Conservation (phyloP, 1,284 basidiomycete species). For the Ustilago bromivora region DNA sequence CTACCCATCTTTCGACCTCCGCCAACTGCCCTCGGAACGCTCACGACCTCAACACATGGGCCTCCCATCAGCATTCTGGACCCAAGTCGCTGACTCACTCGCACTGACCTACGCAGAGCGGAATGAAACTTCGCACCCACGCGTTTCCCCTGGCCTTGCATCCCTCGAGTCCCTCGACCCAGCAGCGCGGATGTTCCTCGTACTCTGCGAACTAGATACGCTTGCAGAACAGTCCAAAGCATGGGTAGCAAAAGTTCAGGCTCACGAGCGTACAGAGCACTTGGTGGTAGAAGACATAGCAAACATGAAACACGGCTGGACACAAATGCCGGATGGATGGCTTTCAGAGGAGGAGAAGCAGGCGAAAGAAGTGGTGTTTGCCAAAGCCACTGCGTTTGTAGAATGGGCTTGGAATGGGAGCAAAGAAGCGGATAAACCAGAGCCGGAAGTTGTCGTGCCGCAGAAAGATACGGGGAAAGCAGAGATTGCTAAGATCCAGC, state of each 20-base stretch:
- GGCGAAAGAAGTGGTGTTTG: slow-evolving; percentile 32
- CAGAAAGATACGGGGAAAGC: slow-evolving; percentile 20
- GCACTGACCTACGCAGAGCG: slow-evolving; percentile 52
- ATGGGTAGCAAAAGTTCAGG: slow-evolving; percentile 50
- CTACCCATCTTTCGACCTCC: slow-evolving; percentile 57
- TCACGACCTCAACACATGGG: slow-evolving; percentile 46
- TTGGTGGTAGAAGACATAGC: slow-evolving; percentile 45
- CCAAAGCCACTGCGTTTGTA: slow-evolving; percentile 39
- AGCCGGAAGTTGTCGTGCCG: slow-evolving; percentile 28
- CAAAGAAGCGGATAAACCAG: slow-evolving; percentile 15
- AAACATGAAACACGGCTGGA: slow-evolving; percentile 52
- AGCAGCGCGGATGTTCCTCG: slow-evolving; percentile 43
- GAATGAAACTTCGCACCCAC: slow-evolving; percentile 39
- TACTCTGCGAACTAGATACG: slow-evolving; percentile 53
- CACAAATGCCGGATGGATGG: slow-evolving; percentile 55
- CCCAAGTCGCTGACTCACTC: slow-evolving; percentile 42
- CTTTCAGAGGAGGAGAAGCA: slow-evolving; percentile 40
- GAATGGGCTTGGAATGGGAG: slow-evolving; percentile 46
- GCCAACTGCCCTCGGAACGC: slow-evolving; percentile 50
- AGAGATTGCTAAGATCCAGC: slow-evolving; percentile 13
- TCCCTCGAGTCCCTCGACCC: slow-evolving; percentile 51
- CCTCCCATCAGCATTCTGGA: slow-evolving; percentile 29
- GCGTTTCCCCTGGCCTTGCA: slow-evolving; percentile 56
- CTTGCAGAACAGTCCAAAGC: slow-evolving; percentile 52
- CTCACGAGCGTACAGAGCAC: slow-evolving; percentile 35